phyloP scores from a whole-genome alignment of 441 rosid genomes.

The Brassica hybrid region DNA sequence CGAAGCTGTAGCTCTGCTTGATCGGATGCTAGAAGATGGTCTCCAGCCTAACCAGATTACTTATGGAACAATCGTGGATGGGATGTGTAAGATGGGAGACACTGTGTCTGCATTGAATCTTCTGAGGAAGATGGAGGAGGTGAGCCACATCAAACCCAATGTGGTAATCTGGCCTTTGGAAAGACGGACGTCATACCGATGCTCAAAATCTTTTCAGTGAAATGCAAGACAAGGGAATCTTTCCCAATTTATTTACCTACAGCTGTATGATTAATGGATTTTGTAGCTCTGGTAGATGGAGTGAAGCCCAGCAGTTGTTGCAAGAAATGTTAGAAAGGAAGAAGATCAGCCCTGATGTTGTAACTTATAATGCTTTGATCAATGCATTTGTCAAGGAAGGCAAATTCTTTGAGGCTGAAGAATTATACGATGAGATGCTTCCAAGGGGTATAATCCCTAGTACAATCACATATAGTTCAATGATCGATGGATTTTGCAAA shows the following conservation, averaged over 20 bases:
- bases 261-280: background rate
- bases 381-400: no score
- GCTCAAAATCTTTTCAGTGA: background rate
- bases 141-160: background rate
- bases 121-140: background rate
- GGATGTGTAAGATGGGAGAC: background rate
- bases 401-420: no score
- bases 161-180: constrained; percentile 19
- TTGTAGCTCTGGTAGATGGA: constrained; percentile 14
- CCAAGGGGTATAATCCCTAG: no score
- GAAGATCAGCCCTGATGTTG: background rate
- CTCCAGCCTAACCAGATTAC: no score
- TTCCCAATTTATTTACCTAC: background rate
- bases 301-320: background rate
- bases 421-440: no score
- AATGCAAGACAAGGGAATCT: background rate
- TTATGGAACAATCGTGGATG: no score
- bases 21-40: no score
- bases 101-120: background rate
- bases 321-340: background rate
- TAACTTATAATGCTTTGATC: no score
- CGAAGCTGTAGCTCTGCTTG: background rate
- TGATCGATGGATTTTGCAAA: background rate
- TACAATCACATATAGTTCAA: no score
- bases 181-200: background rate